Evolutionary conservation across 208 protist genomes (phyloP).

Genomic region (Leishmania martiniquensis): DNA sequence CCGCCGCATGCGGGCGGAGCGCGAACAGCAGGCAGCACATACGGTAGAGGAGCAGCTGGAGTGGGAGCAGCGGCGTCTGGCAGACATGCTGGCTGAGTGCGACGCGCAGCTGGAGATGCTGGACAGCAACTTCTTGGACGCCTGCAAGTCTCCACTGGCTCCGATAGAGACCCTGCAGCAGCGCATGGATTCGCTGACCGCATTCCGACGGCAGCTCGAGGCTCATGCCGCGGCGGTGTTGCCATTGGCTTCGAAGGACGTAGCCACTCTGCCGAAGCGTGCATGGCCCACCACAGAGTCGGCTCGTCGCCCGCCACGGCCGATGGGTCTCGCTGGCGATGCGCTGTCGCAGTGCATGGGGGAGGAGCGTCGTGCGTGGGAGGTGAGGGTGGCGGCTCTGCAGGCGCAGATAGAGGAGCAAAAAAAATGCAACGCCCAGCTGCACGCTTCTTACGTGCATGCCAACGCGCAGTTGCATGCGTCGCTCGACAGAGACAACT

Average conservation of each 20-base stretch:
- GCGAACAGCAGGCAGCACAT: conserved; percentile 18
- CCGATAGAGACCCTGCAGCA: conserved; percentile 29
- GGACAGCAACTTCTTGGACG: conserved; percentile 21
- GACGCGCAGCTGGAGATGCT: conserved; percentile 29
- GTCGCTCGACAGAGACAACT: conserved; percentile 20
- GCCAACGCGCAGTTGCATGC: conserved; percentile 21
- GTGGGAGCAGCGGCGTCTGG: conserved; percentile 32
- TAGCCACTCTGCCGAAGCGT: background rate
- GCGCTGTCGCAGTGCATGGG: conserved; percentile 6
- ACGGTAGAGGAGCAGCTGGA: conserved; percentile 29
- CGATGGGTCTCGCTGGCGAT: conserved; percentile 12
- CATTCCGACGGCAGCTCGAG: conserved; percentile 13
- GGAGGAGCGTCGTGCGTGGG: conserved; percentile 14
- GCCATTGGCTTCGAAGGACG: background rate
- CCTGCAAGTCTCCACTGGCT: conserved; percentile 5
- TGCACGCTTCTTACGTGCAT: conserved; percentile 26
- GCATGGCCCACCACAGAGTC: background rate
- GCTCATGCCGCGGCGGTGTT: background rate
- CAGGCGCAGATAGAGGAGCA: conserved; percentile 6
- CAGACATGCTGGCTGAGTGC: conserved; percentile 29
- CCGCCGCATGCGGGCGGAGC: conserved; percentile 26
- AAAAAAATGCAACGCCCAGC: conserved; percentile 1
- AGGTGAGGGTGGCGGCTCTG: conserved; percentile 3
- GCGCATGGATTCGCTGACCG: conserved; percentile 16
- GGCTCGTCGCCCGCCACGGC: background rate